Evolutionary conservation across 345 rosid species (phyloP), one percentile per base, ranked within the genome.

Genomic region (Cochlearia excelsa): DNA sequence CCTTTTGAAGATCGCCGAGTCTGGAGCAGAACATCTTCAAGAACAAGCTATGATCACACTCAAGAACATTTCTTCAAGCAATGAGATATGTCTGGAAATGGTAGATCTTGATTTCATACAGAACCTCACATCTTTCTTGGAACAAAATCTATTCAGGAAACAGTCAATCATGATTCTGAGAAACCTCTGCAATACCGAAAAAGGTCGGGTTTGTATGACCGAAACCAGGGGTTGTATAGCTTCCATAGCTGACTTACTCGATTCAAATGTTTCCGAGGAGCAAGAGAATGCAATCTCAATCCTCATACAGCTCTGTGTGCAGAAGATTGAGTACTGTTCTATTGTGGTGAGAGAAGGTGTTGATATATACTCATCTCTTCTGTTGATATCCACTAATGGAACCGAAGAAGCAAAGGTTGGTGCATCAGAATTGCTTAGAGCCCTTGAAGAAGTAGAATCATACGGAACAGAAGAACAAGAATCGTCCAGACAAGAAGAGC

Each of bases 381-480:
- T 67, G 34, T 26, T n/a, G 42, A 66, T 86, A 64, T 73, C 90
- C 3, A 52, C 57, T 5, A 84, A 84, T 47, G 98, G 98, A 47
- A 83, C 73, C 23, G 85, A 83, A 9, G 80, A 77, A 58, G 86
- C 79, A 2, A 82, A 74, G 66, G 75, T 59, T 8, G 42, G 63
- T 7, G 98, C 98, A 33, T 43, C 73, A 3, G 96, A 88, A 60
- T 62, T 92, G 72, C 87, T 80, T 49, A 79, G 95, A 75, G 75
- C 84, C 38, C 76, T 92, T 23, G 75, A 71, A 63, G 87, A 78
- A 37, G 62, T 71, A 10, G 47, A 65, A 9, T 46, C 16, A 10
- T 62, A 6, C 23, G 30, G 46, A 63, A 66, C 70, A 60, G 50
- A 31, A 61, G 77, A 75, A 75, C 47, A 73, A 63, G 34, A 53